A percentile compares a stretch with the other conserved stretches of the same genome.
Evolutionary conservation across 306 rosid genomes (phyloP).

Genomic region (Astragalus glycyphyllos): DNA sequence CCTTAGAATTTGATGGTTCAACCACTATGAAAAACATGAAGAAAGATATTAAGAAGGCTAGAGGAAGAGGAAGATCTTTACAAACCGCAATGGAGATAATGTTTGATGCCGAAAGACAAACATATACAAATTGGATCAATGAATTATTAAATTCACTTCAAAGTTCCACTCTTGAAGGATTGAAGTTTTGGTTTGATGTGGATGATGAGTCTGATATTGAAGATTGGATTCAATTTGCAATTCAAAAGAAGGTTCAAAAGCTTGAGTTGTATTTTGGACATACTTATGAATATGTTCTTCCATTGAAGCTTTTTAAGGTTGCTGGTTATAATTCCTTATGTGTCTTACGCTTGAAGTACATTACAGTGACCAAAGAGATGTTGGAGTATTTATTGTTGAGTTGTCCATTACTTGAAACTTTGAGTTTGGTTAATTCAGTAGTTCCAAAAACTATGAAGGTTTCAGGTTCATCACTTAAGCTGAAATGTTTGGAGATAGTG

Average conservation of each 20-base stretch:
- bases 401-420: slow-evolving; percentile 41
- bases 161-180: slow-evolving; percentile 39
- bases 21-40: slow-evolving; percentile 46
- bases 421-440: slow-evolving; percentile 35
- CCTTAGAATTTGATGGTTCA: slow-evolving; percentile 48
- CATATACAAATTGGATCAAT: slow-evolving; percentile 49
- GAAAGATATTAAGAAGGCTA: slow-evolving; percentile 19
- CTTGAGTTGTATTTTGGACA: slow-evolving; percentile 47
- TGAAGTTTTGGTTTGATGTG: slow-evolving; percentile 49
- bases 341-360: slow-evolving; percentile 39
- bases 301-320: slow-evolving; percentile 32
- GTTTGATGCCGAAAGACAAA: slow-evolving; percentile 48
- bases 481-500: slow-evolving; percentile 39
- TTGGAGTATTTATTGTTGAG: slow-evolving; percentile 39
- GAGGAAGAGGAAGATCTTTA: slow-evolving; percentile 29
- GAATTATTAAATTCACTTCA: slow-evolving; percentile 40
- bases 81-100: slow-evolving; percentile 48
- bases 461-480: slow-evolving; percentile 38
- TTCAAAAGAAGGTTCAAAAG: slow-evolving; percentile 47
- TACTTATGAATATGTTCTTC: slow-evolving; percentile 46
- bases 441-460: slow-evolving; percentile 45
- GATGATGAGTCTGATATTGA: slow-evolving; percentile 34
- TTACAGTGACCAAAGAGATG: slow-evolving; percentile 40
- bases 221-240: slow-evolving; percentile 44
- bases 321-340: slow-evolving; percentile 37